Conservation (phyloP, 2,329 filamentous ascomycete species). For the Coniochaeta sp. region DNA sequence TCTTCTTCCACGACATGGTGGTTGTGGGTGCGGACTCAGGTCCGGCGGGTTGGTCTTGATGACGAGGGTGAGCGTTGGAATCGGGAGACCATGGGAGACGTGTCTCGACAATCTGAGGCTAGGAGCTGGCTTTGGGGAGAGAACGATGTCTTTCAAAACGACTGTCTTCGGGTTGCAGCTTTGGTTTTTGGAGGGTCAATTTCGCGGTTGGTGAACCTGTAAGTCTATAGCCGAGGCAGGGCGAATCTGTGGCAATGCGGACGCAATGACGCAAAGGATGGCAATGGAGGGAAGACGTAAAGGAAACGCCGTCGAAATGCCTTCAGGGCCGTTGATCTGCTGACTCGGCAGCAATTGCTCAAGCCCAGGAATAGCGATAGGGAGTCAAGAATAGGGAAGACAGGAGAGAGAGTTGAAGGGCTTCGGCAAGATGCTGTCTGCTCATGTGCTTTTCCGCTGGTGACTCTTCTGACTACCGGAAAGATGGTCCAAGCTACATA, state of each 20-base stretch:
- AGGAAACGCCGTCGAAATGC: background rate
- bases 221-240: conserved; percentile 1
- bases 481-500: background rate
- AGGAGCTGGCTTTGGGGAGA: background rate
- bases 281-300: background rate
- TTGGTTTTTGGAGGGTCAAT: background rate
- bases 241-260: background rate
- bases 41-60: conserved; percentile 15
- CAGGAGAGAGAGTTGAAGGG: background rate
- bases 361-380: background rate
- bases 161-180: background rate
- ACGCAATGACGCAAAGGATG: conserved; percentile 1
- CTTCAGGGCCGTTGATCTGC: background rate
- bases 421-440: background rate
- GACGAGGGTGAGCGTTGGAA: conserved; percentile 6
- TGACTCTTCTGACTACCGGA: conserved; percentile 1
- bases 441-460: conserved; percentile 1
- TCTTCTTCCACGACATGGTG: conserved; percentile 87
- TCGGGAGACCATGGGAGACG: conserved; percentile 13
- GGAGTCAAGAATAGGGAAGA: background rate
- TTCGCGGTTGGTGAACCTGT: background rate
- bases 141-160: background rate
- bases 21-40: conserved; percentile 12
- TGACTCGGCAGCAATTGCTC: background rate
- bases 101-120: background rate